phyloP scores from a whole-genome alignment of 2,329 filamentous ascomycete species.

The Venturia pyrina region DNA sequence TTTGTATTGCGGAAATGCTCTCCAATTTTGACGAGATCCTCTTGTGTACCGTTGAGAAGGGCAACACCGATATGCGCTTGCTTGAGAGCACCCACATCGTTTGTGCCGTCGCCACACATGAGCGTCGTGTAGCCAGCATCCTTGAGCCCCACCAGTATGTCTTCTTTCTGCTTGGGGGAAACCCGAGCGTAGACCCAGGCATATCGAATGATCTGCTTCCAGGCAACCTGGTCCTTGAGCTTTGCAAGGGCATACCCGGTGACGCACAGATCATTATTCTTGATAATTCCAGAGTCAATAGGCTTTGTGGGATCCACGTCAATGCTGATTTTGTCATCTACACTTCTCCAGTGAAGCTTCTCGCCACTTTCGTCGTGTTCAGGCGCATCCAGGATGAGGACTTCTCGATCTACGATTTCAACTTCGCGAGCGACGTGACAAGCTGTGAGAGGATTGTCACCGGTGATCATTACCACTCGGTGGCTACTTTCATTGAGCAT shows the following conservation, averaged over 20 bases:
- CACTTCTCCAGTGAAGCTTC: conserved; percentile 84
- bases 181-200: conserved; percentile 98
- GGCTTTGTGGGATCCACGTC: conserved; percentile 74
- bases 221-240: conserved; percentile 68
- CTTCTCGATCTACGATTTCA: conserved; percentile 93
- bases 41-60: conserved; percentile 84
- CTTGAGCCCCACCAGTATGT: conserved; percentile 92
- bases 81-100: conserved; percentile 95
- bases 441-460: conserved; percentile 93
- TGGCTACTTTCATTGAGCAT: conserved; percentile 99
- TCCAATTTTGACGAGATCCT: conserved; percentile 82
- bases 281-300: conserved; percentile 70
- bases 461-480: conserved; percentile 97
- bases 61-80: conserved; percentile 97
- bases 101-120: conserved; percentile 97
- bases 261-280: conserved; percentile 83
- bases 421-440: conserved; percentile 92
- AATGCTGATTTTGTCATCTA: conserved; percentile 81
- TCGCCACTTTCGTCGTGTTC: conserved; percentile 76
- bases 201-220: conserved; percentile 70
- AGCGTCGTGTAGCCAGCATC: conserved; percentile 95
- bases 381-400: conserved; percentile 87
- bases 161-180: conserved; percentile 97
- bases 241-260: conserved; percentile 89
- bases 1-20: conserved; percentile 90